Evolutionary conservation across 2,329 filamentous ascomycete species (phyloP), one percentile per base, ranked within the genome.

Genomic region (Exserohilum rostratum): DNA sequence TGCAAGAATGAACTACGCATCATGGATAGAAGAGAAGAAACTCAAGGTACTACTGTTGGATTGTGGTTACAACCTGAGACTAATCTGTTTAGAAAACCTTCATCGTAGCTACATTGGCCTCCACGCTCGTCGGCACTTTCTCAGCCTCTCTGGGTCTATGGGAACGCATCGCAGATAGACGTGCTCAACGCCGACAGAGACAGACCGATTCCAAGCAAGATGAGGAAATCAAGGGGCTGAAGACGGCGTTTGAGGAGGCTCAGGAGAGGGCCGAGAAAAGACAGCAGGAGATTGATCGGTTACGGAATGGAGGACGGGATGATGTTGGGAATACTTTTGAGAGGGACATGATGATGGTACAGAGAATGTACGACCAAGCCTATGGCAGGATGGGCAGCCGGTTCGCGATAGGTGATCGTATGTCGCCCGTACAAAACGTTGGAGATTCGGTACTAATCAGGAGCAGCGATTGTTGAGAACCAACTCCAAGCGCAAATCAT

Each of bases 1-100:
- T 43, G 56, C 55, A 62, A 72, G 56, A 48, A 78, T 78, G 76
- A 77, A 77, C 56, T 78, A 77, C 68, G 66, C 75, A 60, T 77
- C 76, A 62, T 77, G 76, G 75, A 78, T 78, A 50, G 75, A 78
- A 68, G 76, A 78, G 68, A 75, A 77, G 59, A 77, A 77, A 53
- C 72, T 77, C 64, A 78, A 78, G 63, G 73, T 75, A 67, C 42
- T 33, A 18, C 29, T 46, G 35, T 34, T 12, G 29, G 15, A 18
- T 13, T 37, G 18, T 37, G 50, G 30, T 38, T 37, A 50, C 40
- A 22, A 13, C 15, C 15, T 31, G 18, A 44, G 22, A 22, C 46
- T 54, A 20, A 54, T 34, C 22, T n/a, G 33, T 18, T 20, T 20
- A 75, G 75, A 78, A 78, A 76, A 76, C 74, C 18, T 79, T 79